phyloP scores from a whole-genome alignment of 331 rosid species.

The Dryas integrifolia region DNA sequence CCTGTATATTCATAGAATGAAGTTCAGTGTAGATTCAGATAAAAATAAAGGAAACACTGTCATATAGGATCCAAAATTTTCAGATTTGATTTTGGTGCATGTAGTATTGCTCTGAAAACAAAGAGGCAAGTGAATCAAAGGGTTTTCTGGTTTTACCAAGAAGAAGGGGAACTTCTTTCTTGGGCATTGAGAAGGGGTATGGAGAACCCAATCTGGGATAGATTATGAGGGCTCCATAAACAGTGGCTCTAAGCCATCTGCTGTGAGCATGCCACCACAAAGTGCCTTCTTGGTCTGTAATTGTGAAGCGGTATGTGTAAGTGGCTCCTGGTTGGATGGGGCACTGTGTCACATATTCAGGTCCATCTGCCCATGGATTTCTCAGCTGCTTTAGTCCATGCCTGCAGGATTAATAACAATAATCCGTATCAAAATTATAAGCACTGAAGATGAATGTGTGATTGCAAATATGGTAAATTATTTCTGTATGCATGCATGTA shows the following conservation, averaged over 20 bases:
- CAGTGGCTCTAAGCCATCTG: slow-evolving; percentile 83
- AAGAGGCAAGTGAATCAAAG: neutral
- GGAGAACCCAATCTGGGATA: slow-evolving; percentile 64
- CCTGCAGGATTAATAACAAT: slow-evolving; percentile 40
- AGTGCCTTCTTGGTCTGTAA: slow-evolving; percentile 77
- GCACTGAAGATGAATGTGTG: slow-evolving; percentile 11
- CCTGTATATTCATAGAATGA: slow-evolving; percentile 36
- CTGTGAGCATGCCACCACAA: slow-evolving; percentile 99
- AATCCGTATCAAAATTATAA: slow-evolving; percentile 14
- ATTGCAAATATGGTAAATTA: neutral
- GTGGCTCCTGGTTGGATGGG: slow-evolving; percentile 81
- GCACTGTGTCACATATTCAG: slow-evolving; percentile 79
- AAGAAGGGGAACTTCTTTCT: slow-evolving; percentile 55
- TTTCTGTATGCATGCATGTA: no score
- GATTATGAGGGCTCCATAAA: slow-evolving; percentile 78
- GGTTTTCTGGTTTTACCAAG: slow-evolving; percentile 49
- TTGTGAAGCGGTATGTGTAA: slow-evolving; percentile 84
- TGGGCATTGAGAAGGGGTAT: slow-evolving; percentile 74
- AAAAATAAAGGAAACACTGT: neutral
- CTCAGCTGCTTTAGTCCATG: slow-evolving; percentile 77
- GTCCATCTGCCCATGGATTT: slow-evolving; percentile 99
- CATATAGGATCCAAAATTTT: neutral
- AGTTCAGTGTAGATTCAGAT: neutral
- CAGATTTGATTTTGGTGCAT: neutral
- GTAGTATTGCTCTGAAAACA: neutral